Conservation (phyloP, 352 stramenopile species). For the Pythium oligandrum region DNA sequence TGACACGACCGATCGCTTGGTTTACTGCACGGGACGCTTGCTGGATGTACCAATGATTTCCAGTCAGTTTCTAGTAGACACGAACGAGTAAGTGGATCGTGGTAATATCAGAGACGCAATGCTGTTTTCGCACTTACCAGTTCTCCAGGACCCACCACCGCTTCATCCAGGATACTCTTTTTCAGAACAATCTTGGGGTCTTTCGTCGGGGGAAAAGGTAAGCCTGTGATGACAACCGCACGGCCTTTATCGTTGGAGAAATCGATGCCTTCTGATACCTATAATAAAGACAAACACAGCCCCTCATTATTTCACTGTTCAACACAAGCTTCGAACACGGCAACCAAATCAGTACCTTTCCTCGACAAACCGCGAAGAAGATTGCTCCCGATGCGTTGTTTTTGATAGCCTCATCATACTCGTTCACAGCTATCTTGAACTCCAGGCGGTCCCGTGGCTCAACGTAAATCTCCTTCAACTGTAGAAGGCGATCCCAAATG, state of each 20-base stretch:
- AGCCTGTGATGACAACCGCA: slow-evolving; percentile 97
- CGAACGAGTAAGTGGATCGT: background rate
- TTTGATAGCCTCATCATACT: slow-evolving; percentile 75
- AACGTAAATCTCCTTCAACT: slow-evolving; percentile 78
- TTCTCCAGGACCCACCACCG: slow-evolving; percentile 46
- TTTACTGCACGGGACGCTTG: slow-evolving; percentile 98
- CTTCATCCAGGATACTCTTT: slow-evolving; percentile 93
- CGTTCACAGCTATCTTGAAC: slow-evolving; percentile 76
- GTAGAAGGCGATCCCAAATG: slow-evolving; percentile 75
- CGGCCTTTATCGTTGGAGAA: slow-evolving; percentile 98
- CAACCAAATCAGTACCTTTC: slow-evolving; percentile 72
- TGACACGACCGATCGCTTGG: slow-evolving; percentile 98
- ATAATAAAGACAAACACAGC: background rate
- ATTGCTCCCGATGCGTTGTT: slow-evolving; percentile 85
- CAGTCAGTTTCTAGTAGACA: slow-evolving; percentile 77
- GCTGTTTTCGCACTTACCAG: slow-evolving; percentile 27
- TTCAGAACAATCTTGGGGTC: slow-evolving; percentile 98
- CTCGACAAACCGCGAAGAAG: slow-evolving; percentile 97
- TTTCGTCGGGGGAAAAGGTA: slow-evolving; percentile 96
- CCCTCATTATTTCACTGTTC: no score
- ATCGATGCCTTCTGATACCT: slow-evolving; percentile 98
- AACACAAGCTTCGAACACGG: no score
- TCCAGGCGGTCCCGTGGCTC: slow-evolving; percentile 66
- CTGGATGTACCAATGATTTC: slow-evolving; percentile 98
- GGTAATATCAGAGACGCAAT: slow-evolving; percentile 1